Base-by-base conservation (phyloP, 2,329 filamentous ascomycete species). In the Fusarium continuum region DNA sequence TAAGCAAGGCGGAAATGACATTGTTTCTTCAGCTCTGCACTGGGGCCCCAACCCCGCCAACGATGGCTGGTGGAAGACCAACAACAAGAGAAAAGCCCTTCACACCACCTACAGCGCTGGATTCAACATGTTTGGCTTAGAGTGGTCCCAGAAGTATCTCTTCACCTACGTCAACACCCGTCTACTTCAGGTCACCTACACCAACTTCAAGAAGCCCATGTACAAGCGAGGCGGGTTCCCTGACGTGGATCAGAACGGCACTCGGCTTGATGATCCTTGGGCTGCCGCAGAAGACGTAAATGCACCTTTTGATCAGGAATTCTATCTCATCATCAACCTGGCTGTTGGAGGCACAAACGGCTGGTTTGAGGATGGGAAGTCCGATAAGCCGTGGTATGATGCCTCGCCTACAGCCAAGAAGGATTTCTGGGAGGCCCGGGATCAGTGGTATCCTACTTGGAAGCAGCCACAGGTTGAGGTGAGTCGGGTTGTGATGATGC, bases 61-160 rank as follows among this genome's bases (percentile, higher is more conserved):
- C 71, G 91, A 96, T 73, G 91, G 83, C 11, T 96, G 89, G 89
- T 95, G 90, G 90, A 84, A 86, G 67, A 94, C 91, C 61, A 93
- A 93, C 75, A 87, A 89, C 72, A 94, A 93, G 81, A 86, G 87
- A 49, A 78, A 83, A 61, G 88, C 91, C 10, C 82, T 92, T 25
- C 91, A 92, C 78, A 91, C 88, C 6, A 91, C 90, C 2, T 96
- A 89, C 75, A 77, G 87, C 26, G 77, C 80, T 2, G 84, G 78
- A 20, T 92, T 88, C 79, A 91, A 96, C 79, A 92, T 85, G 0
- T 96, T 88, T 70, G 92, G 92, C 13, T 76, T 96, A 3, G 92
- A 96, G 77, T 96, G 92, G 92, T 92, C 87, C 46, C 85, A 94
- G 69, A 94, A 93, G 76, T 95, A 96, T 75, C 80, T 95, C 57